phyloP scores from a whole-genome alignment of 768 basidiomycete species.

The Tephrocybe sp. region DNA sequence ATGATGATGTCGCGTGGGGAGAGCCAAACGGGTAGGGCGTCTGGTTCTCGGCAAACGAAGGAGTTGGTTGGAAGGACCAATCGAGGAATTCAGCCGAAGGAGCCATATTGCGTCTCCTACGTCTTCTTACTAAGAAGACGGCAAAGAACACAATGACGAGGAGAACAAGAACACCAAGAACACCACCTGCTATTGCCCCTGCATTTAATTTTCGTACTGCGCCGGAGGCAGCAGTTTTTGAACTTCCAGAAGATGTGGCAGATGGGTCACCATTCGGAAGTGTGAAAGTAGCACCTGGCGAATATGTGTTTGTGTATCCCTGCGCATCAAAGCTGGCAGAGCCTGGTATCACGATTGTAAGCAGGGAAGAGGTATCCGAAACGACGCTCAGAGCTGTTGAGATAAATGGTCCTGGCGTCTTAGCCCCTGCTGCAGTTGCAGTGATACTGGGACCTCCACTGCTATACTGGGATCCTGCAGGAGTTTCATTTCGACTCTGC shows the following conservation, averaged over 20 bases:
- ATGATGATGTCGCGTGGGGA: constrained; percentile 1
- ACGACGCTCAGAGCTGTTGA: too few relatives aligned
- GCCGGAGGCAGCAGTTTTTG: constrained; percentile 9
- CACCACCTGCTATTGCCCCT: constrained; percentile 54
- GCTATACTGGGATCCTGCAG: too few relatives aligned
- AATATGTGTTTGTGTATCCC: too few relatives aligned
- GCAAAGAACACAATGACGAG: constrained; percentile 34
- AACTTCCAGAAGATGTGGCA: neutral
- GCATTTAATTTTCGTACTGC: constrained; percentile 23
- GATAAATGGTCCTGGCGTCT: too few relatives aligned
- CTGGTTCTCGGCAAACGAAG: neutral
- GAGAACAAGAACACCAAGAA: constrained; percentile 48
- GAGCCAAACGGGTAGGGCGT: constrained; percentile 3
- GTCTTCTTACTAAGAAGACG: constrained; percentile 39
- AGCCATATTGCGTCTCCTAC: constrained; percentile 40
- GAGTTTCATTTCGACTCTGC: too few relatives aligned
- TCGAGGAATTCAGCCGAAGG: constrained; percentile 62
- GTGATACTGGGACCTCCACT: too few relatives aligned
- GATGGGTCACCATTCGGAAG: neutral
- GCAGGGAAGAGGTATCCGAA: too few relatives aligned
- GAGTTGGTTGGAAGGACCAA: constrained; percentile 5
- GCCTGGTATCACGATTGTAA: too few relatives aligned
- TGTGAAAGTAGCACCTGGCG: neutral
- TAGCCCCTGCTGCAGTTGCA: too few relatives aligned
- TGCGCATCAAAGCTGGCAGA: too few relatives aligned